Base-by-base conservation (phyloP, 2,329 filamentous ascomycete species). In the Paraphoma sp. region DNA sequence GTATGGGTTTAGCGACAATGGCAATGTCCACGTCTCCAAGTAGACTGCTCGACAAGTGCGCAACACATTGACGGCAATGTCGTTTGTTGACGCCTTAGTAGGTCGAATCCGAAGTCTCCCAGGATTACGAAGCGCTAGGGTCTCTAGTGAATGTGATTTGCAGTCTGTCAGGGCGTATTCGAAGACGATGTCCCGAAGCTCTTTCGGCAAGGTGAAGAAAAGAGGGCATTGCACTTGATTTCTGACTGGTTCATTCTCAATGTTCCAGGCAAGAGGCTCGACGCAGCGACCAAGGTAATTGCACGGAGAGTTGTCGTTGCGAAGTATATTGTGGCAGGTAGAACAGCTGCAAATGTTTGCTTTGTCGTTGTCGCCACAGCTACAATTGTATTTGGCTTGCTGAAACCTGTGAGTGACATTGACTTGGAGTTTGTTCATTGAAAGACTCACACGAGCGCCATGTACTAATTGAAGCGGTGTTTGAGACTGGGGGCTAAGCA, bases 41-140 rank as follows among this genome's bases (percentile, higher is more conserved):
- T 69, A 70, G 0, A 69, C 47, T 5, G 62, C 64, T 11, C 57
- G 59, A 47, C 66, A 71, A 7, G 67, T 62, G 4, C 40, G 29
- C 1, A 70, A 58, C 1, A 69, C 48, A 3, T 55, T 52, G 10
- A 53, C n/a, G 6, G 64, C 60, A 1, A 57, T 54, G 29, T 66
- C 60, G 5, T 45, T 46, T 2, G 38, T 9, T 12, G 54, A 30
- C 3, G 51, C 29, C 7, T 2, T 40, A 11, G 30, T n/a, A 9
- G 28, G 28, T 9, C 28, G 18, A n/a, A 30, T 46, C 2, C 28
- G 12, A 42, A 30, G 16, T 29, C 18, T 16, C 7, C 11, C 33
- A 40, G 11, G 38, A 45, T 16, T 38, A 16, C 38, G 45, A 10
- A 10, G 17, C 5, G n/a, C 38, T 12, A n/a, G 40, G 11, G 54